These are phyloP conservation scores for Metschnikowia lunata DNA, from an alignment of 805 yeast species.

Conservation along the genomic window DNA sequence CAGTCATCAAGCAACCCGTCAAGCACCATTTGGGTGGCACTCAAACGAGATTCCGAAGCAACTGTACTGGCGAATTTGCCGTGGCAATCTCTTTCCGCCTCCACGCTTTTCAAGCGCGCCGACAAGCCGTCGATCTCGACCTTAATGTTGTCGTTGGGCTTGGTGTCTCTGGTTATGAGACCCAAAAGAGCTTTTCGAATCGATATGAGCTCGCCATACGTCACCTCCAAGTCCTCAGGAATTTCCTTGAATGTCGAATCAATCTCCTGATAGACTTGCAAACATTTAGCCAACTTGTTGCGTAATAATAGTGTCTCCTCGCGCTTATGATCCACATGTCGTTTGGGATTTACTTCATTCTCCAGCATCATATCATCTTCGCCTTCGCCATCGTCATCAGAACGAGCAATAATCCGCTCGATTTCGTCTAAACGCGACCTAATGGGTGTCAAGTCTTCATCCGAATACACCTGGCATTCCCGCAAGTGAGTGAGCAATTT, in stretches of 20 bases:
- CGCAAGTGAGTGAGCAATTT: conserved; percentile 77
- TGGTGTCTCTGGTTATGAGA: conserved; percentile 22
- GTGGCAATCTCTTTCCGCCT: conserved; percentile 44
- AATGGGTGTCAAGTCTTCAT: conserved; percentile 78
- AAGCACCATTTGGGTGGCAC: conserved; percentile 43
- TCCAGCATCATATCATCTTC: conserved; percentile 8
- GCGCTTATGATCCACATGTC: conserved; percentile 30
- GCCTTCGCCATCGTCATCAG: conserved; percentile 12
- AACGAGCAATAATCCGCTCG: conserved; percentile 48
- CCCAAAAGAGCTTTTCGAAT: conserved; percentile 55
- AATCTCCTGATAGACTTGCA: conserved; percentile 51
- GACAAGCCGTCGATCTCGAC: conserved; percentile 20
- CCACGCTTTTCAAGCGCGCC: conserved; percentile 26
- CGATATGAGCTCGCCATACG: conserved; percentile 56
- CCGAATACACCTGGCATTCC: conserved; percentile 78
- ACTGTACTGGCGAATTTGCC: conserved; percentile 44
- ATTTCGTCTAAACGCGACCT: conserved; percentile 70
- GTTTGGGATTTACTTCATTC: conserved; percentile 4
- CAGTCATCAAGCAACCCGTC: conserved; percentile 83
- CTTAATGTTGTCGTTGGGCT: conserved; percentile 4
- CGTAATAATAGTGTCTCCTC: conserved; percentile 62
- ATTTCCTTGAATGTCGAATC: conserved; percentile 46
- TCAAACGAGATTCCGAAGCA: conserved; percentile 21
- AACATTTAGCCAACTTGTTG: conserved; percentile 61
- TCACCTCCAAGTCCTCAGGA: conserved; percentile 34